Percentiles rank a stretch among this genome's conserved stretches.
Evolutionary conservation across 148 eudicot genomes (phyloP).

Genomic region (Fagopyrum homotropicum): DNA sequence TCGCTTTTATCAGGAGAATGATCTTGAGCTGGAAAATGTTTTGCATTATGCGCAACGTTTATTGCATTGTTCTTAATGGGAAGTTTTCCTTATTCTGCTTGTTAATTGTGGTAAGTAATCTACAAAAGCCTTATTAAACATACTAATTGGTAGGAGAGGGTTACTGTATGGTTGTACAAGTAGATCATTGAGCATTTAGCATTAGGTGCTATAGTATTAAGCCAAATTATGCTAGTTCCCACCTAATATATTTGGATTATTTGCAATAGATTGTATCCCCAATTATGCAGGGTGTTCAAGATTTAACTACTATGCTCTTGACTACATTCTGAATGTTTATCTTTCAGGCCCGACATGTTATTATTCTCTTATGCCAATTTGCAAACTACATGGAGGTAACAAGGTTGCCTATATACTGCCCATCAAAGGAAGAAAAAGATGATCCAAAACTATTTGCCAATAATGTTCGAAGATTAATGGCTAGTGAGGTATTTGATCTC

Average conservation of each 20-base stretch:
- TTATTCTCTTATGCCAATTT: slow-evolving; percentile 85
- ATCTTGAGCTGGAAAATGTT: neutral
- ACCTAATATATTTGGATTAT: neutral
- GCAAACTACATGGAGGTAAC: slow-evolving; percentile 72
- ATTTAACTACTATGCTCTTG: neutral
- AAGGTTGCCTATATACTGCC: slow-evolving; percentile 74
- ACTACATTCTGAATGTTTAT: slow-evolving; percentile 8
- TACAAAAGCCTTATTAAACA: neutral
- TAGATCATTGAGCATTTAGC: neutral
- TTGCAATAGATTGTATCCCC: neutral
- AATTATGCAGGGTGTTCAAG: neutral
- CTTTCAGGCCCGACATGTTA: slow-evolving; percentile 76
- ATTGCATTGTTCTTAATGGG: neutral
- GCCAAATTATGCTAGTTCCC: neutral
- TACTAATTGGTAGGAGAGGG: neutral
- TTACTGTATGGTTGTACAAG: neutral
- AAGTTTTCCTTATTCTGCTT: neutral
- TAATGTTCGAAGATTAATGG: slow-evolving; percentile 76
- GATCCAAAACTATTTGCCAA: slow-evolving; percentile 87
- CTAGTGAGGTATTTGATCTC: slow-evolving; percentile 59
- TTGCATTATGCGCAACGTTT: neutral
- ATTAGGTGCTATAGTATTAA: neutral
- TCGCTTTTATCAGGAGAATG: neutral
- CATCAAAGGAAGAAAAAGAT: slow-evolving; percentile 80
- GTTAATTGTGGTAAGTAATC: neutral